These are phyloP conservation scores for Cystobasidiaceae sp. DNA, from an alignment of 1,284 basidiomycete genomes.

Conservation along the genomic window DNA sequence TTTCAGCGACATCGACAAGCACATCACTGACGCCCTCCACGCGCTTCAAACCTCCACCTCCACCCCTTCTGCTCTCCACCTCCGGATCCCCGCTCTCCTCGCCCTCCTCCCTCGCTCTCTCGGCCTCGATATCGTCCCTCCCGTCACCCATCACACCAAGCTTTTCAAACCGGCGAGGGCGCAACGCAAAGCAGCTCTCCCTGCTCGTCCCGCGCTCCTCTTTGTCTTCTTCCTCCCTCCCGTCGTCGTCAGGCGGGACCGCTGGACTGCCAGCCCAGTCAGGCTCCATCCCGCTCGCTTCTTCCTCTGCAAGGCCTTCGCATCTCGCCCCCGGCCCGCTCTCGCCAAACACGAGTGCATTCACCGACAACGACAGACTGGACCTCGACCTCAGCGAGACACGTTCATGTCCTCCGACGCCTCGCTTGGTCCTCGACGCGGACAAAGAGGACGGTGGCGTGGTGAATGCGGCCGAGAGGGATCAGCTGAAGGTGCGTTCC, in stretches of 20 bases:
- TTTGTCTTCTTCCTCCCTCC: background rate
- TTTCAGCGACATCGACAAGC: background rate
- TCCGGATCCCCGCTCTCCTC: background rate
- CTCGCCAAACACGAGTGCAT: background rate
- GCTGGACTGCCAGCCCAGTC: background rate
- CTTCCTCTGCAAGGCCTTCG: background rate
- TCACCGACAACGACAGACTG: background rate
- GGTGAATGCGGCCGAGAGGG: background rate
- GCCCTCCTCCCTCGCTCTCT: too few species aligned
- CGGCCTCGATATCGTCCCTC: constrained; percentile 8
- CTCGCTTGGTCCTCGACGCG: background rate
- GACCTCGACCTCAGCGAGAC: constrained; percentile 17
- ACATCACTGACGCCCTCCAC: background rate
- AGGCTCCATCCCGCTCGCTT: background rate
- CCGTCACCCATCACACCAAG: background rate
- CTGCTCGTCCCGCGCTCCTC: constrained; percentile 1
- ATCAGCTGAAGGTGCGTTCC: constrained; percentile 9
- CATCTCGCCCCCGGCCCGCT: background rate
- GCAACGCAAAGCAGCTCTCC: constrained; percentile 29
- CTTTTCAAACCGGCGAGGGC: background rate
- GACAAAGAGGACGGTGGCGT: background rate
- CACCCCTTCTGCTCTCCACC: constrained; percentile 1
- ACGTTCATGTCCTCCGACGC: constrained; percentile 30
- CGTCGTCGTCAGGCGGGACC: background rate
- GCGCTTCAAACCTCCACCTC: too few species aligned